phyloP scores from a whole-genome alignment of 2,329 filamentous ascomycete species.

The Cladophialophora exuberans region DNA sequence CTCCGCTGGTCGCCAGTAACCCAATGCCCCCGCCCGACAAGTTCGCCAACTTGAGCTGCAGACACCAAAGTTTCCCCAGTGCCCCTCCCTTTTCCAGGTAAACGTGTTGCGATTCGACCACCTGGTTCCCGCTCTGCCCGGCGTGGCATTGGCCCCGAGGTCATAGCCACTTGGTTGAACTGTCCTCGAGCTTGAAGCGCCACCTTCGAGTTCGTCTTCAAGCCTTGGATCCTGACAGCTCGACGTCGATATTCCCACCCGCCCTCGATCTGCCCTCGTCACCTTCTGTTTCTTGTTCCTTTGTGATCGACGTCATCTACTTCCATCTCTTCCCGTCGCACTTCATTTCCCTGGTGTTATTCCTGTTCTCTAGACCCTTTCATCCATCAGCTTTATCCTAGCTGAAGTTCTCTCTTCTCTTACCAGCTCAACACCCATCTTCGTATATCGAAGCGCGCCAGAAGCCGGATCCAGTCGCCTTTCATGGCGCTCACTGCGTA shows the following conservation, averaged over 20 bases:
- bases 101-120: conserved; percentile 2
- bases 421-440: neutral
- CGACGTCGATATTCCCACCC: conserved; percentile 11
- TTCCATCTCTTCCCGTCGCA: conserved; percentile 18
- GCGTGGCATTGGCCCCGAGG: conserved; percentile 18
- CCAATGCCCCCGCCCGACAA: conserved; percentile 3
- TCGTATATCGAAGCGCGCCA: conserved; percentile 7
- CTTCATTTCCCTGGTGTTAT: conserved; percentile 20
- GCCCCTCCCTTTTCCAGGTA: neutral
- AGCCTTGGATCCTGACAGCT: conserved; percentile 8
- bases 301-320: conserved; percentile 30
- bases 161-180: neutral
- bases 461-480: neutral
- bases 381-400: conserved; percentile 16
- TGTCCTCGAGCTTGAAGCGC: conserved; percentile 3
- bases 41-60: conserved; percentile 5
- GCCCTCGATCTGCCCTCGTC: conserved; percentile 6
- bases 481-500: conserved; percentile 17
- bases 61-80: neutral
- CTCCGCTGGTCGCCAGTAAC: neutral
- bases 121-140: conserved; percentile 19
- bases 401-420: conserved; percentile 3
- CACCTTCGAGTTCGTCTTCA: conserved; percentile 1
- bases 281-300: conserved; percentile 12
- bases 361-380: conserved; percentile 11